Evolutionary conservation across 148 eudicot genomes (phyloP), one percentile per base, ranked within the genome.

Genomic region (Chenopodium suecicum): DNA sequence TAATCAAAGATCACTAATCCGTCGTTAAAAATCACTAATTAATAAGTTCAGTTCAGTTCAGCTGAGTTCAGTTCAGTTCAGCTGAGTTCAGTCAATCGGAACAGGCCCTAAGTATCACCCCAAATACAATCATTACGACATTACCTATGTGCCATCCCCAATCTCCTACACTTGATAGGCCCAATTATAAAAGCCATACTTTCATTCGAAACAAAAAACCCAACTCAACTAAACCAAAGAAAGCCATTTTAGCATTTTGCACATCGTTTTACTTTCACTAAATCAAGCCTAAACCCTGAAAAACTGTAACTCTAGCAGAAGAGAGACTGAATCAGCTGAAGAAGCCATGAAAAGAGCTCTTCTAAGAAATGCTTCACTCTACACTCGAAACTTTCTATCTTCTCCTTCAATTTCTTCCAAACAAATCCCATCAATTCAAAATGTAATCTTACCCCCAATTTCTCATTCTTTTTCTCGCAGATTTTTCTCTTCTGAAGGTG

Each of bases 281-380:
- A 41, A 41, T 4, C 44, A 41, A 41, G 20, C 80, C 44, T 48
- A 78, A 78, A 78, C 80, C 80, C 80, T 78, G 73, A 64, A 77
- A 13, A 77, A 13, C 4, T 12, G 17, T 4, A 70, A 6, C n/a
- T 17, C 19, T 17, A 70, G 22, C 3, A 70, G 23, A 7, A 70
- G 25, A 62, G 25, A 70, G 23, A 37, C 16, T 19, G 73, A 37
- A 16, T 23, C 62, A 56, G 62, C 62, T 12, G 62, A 46, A 68
- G 73, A 69, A 79, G 78, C 84, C 82, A 90, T 89, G 92, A 90
- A 82, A 87, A 79, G 90, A 77, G 88, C 85, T 67, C 73, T 89
- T 31, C 78, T 91, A 9, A 77, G 84, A 70, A 87, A 82, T 54
- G 74, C 80, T 29, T 74, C 85, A 72, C 68, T 70, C 64, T 83